Evolutionary conservation across 2,329 filamentous ascomycete genomes (phyloP).

Genomic region (Talaromyces sp.): DNA sequence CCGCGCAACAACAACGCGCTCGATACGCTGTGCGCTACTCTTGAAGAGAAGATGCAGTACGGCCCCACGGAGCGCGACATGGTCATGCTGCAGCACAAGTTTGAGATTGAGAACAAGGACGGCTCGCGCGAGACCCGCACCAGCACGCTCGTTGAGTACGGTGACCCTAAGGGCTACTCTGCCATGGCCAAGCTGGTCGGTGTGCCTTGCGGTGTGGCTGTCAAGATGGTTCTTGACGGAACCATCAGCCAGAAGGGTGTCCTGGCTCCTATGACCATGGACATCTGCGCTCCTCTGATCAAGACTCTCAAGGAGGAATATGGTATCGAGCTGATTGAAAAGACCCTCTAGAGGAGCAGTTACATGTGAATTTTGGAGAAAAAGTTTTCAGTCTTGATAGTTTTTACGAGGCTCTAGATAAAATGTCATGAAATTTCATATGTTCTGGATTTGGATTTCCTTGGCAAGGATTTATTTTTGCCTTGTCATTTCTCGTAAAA

Average conservation of each 20-base stretch:
- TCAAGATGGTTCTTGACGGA: slow-evolving; percentile 72
- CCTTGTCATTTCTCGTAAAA: background rate
- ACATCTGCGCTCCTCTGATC: slow-evolving; percentile 68
- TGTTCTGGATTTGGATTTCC: background rate
- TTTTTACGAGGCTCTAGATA: background rate
- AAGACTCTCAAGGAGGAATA: slow-evolving; percentile 74
- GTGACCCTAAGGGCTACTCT: slow-evolving; percentile 14
- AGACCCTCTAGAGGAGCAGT: slow-evolving; percentile 41
- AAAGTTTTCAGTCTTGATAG: background rate
- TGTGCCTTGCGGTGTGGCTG: slow-evolving; percentile 54
- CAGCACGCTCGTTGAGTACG: slow-evolving; percentile 13
- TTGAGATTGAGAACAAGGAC: slow-evolving; percentile 32
- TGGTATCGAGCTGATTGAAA: slow-evolving; percentile 67
- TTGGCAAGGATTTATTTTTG: background rate
- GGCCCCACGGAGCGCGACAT: slow-evolving; percentile 77
- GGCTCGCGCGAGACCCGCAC: slow-evolving; percentile 14
- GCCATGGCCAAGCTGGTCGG: slow-evolving; percentile 15
- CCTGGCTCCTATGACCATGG: slow-evolving; percentile 68
- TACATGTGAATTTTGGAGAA: background rate
- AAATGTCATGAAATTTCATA: background rate
- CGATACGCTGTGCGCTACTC: slow-evolving; percentile 82
- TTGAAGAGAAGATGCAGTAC: slow-evolving; percentile 90
- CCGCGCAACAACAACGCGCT: slow-evolving; percentile 77
- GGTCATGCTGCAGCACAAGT: slow-evolving; percentile 61
- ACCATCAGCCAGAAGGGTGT: slow-evolving; percentile 68